Percentiles rank a stretch among this genome's conserved stretches.
These are phyloP conservation scores for Sordariomycetes sp. DNA, from an alignment of 2,329 filamentous ascomycete species.

Conservation along the genomic window DNA sequence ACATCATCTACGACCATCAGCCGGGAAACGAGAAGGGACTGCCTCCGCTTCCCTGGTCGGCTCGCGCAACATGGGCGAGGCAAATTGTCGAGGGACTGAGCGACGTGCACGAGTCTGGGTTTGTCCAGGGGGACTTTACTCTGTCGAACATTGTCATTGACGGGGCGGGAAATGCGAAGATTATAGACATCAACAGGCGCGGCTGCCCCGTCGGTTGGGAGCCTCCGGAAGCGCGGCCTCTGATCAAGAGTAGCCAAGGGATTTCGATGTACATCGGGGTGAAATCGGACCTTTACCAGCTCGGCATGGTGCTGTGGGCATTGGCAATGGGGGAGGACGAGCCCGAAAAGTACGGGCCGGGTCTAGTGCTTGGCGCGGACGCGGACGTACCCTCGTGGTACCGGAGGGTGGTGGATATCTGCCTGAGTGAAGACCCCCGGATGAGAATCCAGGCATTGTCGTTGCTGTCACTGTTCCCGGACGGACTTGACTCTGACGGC, in stretches of 20 bases:
- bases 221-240: slow-evolving; percentile 73
- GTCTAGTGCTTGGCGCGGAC: slow-evolving; percentile 45
- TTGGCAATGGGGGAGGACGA: slow-evolving; percentile 81
- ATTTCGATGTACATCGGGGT: slow-evolving; percentile 97
- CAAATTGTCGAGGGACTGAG: slow-evolving; percentile 83
- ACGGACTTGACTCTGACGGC: background rate
- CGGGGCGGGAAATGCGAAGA: slow-evolving; percentile 70
- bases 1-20: slow-evolving; percentile 72
- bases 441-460: slow-evolving; percentile 59
- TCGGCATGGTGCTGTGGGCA: slow-evolving; percentile 95
- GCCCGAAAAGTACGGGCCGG: slow-evolving; percentile 57
- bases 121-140: slow-evolving; percentile 95
- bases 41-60: slow-evolving; percentile 49
- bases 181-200: slow-evolving; percentile 94
- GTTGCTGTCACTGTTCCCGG: slow-evolving; percentile 57
- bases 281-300: slow-evolving; percentile 90
- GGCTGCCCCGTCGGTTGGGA: slow-evolving; percentile 99
- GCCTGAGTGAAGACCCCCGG: slow-evolving; percentile 62
- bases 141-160: slow-evolving; percentile 96
- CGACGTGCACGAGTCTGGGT: slow-evolving; percentile 90
- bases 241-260: slow-evolving; percentile 78
- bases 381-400: slow-evolving; percentile 67
- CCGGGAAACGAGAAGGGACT: slow-evolving; percentile 27
- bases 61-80: slow-evolving; percentile 74
- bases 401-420: slow-evolving; percentile 59